Percentiles rank a stretch among this genome's conserved stretches.
Conservation (phyloP, 2,329 filamentous ascomycete species). For the Cladosporium cucumerinum region DNA sequence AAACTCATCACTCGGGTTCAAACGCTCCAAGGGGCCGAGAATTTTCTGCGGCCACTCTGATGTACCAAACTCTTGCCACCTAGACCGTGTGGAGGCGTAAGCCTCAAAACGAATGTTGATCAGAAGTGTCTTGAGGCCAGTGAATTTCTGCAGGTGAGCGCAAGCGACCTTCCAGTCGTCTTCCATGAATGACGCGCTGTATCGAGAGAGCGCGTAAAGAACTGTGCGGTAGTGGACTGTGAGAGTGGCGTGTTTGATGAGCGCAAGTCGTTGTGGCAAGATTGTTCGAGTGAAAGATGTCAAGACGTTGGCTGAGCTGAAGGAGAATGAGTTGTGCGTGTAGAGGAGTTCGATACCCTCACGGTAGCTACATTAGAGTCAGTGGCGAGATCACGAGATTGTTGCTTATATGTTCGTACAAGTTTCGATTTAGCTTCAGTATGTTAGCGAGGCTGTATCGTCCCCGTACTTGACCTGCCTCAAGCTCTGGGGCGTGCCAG, state of each 20-base stretch:
- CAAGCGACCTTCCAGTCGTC: background rate
- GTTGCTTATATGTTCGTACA: background rate
- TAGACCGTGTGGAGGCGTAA: background rate
- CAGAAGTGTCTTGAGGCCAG: background rate
- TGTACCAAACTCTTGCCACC: background rate
- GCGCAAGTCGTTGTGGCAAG: background rate
- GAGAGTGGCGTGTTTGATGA: background rate
- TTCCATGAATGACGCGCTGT: background rate
- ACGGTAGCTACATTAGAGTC: background rate
- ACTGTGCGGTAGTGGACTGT: background rate
- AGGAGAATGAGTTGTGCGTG: background rate
- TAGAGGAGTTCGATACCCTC: slow-evolving; percentile 1
- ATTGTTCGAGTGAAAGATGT: background rate
- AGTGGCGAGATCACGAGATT: background rate
- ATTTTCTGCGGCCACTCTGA: background rate
- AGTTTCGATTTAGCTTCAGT: slow-evolving; percentile 1
- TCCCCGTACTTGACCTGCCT: background rate
- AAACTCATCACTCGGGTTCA: background rate
- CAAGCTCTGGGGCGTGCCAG: background rate
- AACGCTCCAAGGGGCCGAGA: background rate
- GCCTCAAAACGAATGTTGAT: background rate
- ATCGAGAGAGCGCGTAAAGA: background rate
- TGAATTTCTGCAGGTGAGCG: background rate
- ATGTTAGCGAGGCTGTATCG: background rate
- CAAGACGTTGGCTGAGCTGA: background rate